Percentiles rank a stretch among this genome's conserved stretches.
Conservation (phyloP, 371 early-diverging fungal species). For the Gilbertella persicaria region DNA sequence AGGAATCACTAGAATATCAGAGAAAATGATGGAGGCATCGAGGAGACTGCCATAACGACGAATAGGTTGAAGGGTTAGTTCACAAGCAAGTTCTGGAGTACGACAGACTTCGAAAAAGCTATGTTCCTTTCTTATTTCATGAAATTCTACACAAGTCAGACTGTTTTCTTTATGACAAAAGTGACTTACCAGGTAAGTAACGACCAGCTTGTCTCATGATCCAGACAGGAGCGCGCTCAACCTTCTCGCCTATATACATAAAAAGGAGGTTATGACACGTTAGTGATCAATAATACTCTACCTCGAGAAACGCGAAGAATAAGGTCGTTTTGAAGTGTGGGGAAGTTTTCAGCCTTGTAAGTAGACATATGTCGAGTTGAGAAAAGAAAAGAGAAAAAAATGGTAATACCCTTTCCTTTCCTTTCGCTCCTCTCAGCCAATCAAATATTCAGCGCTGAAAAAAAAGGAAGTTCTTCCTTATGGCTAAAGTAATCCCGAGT, state of each 20-base stretch:
- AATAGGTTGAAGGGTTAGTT: constrained; percentile 96
- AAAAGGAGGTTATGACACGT: too few species aligned
- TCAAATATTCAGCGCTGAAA: too few species aligned
- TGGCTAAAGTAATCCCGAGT: not conserved
- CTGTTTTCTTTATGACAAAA: not conserved
- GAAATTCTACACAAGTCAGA: constrained; percentile 71
- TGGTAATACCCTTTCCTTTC: too few species aligned
- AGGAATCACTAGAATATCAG: constrained; percentile 96
- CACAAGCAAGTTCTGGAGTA: constrained; percentile 91
- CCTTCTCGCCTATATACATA: constrained; percentile 61
- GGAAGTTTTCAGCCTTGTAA: constrained; percentile 58
- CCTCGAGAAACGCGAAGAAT: constrained; percentile 87
- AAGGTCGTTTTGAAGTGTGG: constrained; percentile 88
- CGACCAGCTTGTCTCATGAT: constrained; percentile 99
- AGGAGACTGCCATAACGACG: constrained; percentile 87
- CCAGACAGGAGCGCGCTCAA: constrained; percentile 95
- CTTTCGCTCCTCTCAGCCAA: too few species aligned
- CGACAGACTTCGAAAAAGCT: constrained; percentile 96
- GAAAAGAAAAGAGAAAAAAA: not conserved
- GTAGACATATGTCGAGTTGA: constrained; percentile 10
- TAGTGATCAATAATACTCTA: constrained; percentile 19
- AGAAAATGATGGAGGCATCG: constrained; percentile 97
- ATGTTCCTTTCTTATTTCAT: constrained; percentile 78
- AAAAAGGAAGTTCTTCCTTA: not conserved
- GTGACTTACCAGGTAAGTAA: constrained; percentile 85